Percentiles rank a stretch among this genome's conserved stretches.
phyloP scores from a whole-genome alignment of 2,329 filamentous ascomycete species.

The Chaetomiaceae sp. region DNA sequence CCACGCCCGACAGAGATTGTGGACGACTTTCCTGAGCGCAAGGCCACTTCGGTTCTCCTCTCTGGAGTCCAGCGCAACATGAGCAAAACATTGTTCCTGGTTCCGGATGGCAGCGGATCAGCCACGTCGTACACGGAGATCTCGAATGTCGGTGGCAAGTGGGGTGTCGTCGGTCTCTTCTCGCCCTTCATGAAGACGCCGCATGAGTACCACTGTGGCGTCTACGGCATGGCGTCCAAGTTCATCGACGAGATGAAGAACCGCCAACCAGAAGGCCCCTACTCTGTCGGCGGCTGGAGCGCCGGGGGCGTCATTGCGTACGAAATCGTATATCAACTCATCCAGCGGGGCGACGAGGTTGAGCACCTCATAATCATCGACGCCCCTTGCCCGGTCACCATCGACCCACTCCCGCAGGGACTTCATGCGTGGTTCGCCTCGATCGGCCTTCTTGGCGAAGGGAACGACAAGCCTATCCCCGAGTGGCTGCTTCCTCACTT shows the following conservation, averaged over 20 bases:
- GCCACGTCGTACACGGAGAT: conserved; percentile 65
- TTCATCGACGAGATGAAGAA: conserved; percentile 67
- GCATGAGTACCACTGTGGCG: conserved; percentile 59
- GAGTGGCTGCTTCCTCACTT: conserved; percentile 73
- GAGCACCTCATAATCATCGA: conserved; percentile 61
- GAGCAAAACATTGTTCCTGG: conserved; percentile 47
- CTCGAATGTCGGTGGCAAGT: conserved; percentile 42
- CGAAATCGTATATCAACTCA: conserved; percentile 58
- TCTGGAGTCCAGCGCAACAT: conserved; percentile 48
- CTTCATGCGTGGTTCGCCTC: conserved; percentile 69
- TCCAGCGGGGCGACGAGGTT: conserved; percentile 51
- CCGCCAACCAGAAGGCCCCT: conserved; percentile 64
- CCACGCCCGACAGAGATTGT: conserved; percentile 34
- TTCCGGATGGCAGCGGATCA: conserved; percentile 53
- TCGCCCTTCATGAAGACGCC: conserved; percentile 68
- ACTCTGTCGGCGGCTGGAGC: conserved; percentile 69
- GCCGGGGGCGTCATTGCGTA: conserved; percentile 70
- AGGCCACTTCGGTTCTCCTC: conserved; percentile 42
- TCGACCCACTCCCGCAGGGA: conserved; percentile 59
- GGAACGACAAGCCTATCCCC: conserved; percentile 56
- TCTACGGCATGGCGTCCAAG: conserved; percentile 59
- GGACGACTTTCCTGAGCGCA: conserved; percentile 46
- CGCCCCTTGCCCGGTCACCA: conserved; percentile 59
- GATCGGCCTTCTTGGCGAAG: conserved; percentile 65
- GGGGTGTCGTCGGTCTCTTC: conserved; percentile 55